Evolutionary conservation across 176 grass and related monocot species (phyloP).

Genomic region (Secale cereale): DNA sequence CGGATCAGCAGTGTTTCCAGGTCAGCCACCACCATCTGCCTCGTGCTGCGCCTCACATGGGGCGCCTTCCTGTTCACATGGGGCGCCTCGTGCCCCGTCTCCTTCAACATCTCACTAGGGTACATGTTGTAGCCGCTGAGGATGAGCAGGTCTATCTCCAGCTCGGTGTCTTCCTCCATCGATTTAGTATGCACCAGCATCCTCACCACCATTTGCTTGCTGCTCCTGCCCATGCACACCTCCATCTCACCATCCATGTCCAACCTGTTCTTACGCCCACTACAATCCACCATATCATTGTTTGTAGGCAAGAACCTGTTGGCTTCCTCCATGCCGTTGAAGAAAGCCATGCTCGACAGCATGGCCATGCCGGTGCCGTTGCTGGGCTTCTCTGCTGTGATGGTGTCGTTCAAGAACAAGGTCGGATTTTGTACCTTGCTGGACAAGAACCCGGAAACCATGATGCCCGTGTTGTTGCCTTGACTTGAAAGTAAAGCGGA

Average conservation of each 20-base stretch:
- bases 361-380: not conserved
- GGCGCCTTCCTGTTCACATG: not conserved
- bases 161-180: not conserved
- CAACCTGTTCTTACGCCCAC: conserved; percentile 28
- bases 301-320: conserved; percentile 42
- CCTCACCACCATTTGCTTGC: conserved; percentile 8
- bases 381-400: not conserved
- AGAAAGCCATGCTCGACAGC: not conserved
- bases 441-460: not conserved
- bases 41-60: not conserved
- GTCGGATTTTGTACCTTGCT: not conserved
- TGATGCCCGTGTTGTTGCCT: not conserved
- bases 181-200: not conserved
- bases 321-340: conserved; percentile 35
- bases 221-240: conserved; percentile 26
- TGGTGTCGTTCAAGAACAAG: not conserved
- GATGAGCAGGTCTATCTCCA: conserved; percentile 35
- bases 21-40: conserved; percentile 30
- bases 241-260: conserved; percentile 11
- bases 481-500: not conserved
- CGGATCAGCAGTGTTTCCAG: conserved; percentile 42
- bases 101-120: not conserved
- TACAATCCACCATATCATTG: not conserved
- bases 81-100: not conserved
- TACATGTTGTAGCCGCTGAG: not conserved